phyloP scores from a whole-genome alignment of 306 rosid species.

The Quercus aquifolioides region DNA sequence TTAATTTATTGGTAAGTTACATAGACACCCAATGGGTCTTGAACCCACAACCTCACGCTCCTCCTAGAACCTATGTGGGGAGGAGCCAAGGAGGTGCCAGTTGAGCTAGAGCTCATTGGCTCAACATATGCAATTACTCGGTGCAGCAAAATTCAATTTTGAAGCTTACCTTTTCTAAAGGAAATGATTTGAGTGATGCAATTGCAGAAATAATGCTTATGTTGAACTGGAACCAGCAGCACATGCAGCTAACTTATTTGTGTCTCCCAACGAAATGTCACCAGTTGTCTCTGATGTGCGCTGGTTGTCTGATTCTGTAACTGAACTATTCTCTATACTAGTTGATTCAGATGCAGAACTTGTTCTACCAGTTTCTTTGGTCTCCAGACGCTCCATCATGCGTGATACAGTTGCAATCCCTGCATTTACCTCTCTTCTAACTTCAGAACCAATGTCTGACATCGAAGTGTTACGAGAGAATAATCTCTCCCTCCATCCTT shows the following conservation, averaged over 20 bases:
- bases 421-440: conserved; percentile 74
- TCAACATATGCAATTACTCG: background rate
- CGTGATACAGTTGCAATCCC: conserved; percentile 83
- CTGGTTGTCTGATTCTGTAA: conserved; percentile 39
- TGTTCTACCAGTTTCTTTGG: conserved; percentile 53
- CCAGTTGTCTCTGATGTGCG: conserved; percentile 43
- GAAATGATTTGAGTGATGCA: conserved; percentile 34
- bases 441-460: conserved; percentile 88
- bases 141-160: conserved; percentile 5
- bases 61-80: too few species aligned
- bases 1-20: too few species aligned
- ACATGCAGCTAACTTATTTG: conserved; percentile 40
- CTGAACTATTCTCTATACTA: conserved; percentile 44
- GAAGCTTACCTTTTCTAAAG: conserved; percentile 42
- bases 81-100: too few species aligned
- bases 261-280: conserved; percentile 36
- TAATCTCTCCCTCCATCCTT: conserved; percentile 94
- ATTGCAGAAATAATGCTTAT: conserved; percentile 38
- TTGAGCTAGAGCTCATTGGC: too few species aligned
- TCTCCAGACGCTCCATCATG: conserved; percentile 90
- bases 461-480: conserved; percentile 78
- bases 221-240: conserved; percentile 80
- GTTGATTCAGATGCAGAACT: conserved; percentile 42
- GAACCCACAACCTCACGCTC: too few species aligned
- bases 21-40: too few species aligned